Evolutionary conservation across 2,329 filamentous ascomycete species (phyloP).

Genomic region (Ciborinia camelliae): DNA sequence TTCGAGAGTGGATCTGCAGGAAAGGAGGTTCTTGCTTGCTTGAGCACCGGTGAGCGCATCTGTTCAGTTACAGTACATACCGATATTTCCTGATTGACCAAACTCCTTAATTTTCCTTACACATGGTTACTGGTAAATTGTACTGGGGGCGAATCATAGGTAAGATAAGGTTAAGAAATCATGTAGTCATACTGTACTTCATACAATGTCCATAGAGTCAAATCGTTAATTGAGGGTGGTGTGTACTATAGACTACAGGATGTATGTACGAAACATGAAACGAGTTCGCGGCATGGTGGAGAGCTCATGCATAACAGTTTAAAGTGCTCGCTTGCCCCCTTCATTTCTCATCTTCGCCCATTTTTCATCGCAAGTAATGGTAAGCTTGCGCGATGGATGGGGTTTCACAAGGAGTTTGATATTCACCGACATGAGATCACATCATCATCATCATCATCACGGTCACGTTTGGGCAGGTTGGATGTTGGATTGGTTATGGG

Average conservation of each 20-base stretch:
- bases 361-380: not conserved
- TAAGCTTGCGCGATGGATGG: not conserved
- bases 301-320: constrained; percentile 1
- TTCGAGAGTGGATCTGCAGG: not conserved
- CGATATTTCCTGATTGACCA: no score
- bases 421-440: not conserved
- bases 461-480: constrained; percentile 11
- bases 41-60: constrained; percentile 1
- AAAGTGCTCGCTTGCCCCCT: constrained; percentile 4
- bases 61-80: no score
- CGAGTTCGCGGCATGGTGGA: not conserved
- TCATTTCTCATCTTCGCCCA: constrained; percentile 12
- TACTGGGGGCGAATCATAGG: no score
- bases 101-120: constrained; percentile 1
- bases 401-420: constrained; percentile 14
- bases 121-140: no score
- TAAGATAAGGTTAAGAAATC: no score
- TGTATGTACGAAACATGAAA: constrained; percentile 5
- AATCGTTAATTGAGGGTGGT: no score
- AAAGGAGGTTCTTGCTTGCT: constrained; percentile 7
- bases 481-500: no score
- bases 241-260: no score
- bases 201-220: no score
- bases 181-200: no score
- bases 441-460: no score